Percentiles rank a stretch among this genome's conserved stretches.
Evolutionary conservation across 129 eudicot species (phyloP).

Genomic region (Escallonia herrerae): DNA sequence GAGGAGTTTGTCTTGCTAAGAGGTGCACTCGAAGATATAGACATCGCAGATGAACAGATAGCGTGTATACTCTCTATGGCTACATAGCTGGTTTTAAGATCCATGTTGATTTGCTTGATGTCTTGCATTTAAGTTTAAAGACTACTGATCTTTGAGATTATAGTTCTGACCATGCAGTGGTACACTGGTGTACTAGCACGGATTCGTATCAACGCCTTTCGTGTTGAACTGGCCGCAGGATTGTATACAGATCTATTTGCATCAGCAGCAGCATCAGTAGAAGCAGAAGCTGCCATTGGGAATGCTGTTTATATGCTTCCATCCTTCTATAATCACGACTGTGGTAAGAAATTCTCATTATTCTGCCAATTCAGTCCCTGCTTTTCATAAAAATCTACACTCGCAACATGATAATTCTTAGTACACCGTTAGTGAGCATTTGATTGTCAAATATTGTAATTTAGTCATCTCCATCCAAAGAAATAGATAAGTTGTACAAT

Average conservation of each 20-base stretch:
- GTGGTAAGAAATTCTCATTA: slow-evolving; percentile 47
- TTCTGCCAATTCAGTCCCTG: no score
- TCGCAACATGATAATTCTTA: no score
- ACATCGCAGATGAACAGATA: slow-evolving; percentile 36
- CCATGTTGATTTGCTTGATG: not conserved
- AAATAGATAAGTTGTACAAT: no score
- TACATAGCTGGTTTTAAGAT: not conserved
- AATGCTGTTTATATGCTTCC: slow-evolving; percentile 95
- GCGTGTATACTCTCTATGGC: slow-evolving; percentile 47
- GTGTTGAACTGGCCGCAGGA: slow-evolving; percentile 69
- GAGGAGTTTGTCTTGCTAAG: slow-evolving; percentile 59
- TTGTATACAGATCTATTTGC: slow-evolving; percentile 70
- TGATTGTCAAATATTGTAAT: no score
- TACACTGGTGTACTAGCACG: slow-evolving; percentile 73
- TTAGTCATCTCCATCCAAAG: no score
- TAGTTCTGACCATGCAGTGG: slow-evolving; percentile 83
- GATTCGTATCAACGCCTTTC: slow-evolving; percentile 88
- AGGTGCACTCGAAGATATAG: slow-evolving; percentile 42
- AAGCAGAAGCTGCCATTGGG: slow-evolving; percentile 79
- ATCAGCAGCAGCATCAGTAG: slow-evolving; percentile 70
- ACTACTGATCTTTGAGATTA: slow-evolving; percentile 19
- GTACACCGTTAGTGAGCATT: no score
- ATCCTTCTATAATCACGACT: slow-evolving; percentile 90
- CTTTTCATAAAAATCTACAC: no score
- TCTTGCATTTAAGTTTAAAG: not conserved